phyloP scores from a whole-genome alignment of 441 rosid genomes.

The Pelargonium cotyledonis region DNA sequence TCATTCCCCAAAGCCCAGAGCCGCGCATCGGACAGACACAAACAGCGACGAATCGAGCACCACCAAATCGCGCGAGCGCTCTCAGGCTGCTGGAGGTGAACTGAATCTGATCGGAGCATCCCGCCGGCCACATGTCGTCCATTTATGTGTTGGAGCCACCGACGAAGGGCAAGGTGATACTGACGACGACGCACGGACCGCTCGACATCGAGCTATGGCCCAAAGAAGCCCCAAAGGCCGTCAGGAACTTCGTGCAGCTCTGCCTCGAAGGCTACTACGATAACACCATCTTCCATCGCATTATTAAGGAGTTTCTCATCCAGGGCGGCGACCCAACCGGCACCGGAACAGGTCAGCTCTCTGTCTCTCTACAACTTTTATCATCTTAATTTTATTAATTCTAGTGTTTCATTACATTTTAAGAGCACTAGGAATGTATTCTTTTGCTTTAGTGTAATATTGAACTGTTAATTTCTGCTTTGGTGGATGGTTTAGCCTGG shows the following conservation, averaged over 20 bases:
- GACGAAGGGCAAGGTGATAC: constrained; percentile 78
- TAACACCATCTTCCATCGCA: constrained; percentile 78
- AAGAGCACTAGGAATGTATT: not conserved
- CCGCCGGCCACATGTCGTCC: constrained; percentile 49
- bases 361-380: not conserved
- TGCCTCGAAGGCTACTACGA: constrained; percentile 89
- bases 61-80: too few species aligned
- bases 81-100: not conserved
- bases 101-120: not conserved
- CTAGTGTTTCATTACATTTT: not conserved
- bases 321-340: constrained; percentile 94
- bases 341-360: constrained; percentile 58
- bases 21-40: too few species aligned
- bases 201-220: constrained; percentile 93
- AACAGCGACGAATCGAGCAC: too few species aligned
- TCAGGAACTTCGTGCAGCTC: constrained; percentile 81
- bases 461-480: not conserved
- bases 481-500: too few species aligned
- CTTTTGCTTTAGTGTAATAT: not conserved
- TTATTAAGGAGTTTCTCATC: constrained; percentile 75
- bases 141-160: constrained; percentile 84
- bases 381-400: not conserved
- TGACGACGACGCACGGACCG: constrained; percentile 73
- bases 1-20: too few species aligned
- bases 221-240: constrained; percentile 86